Base-by-base conservation (phyloP, 2,329 filamentous ascomycete species). In the Sporothrix brunneoviolacea region DNA sequence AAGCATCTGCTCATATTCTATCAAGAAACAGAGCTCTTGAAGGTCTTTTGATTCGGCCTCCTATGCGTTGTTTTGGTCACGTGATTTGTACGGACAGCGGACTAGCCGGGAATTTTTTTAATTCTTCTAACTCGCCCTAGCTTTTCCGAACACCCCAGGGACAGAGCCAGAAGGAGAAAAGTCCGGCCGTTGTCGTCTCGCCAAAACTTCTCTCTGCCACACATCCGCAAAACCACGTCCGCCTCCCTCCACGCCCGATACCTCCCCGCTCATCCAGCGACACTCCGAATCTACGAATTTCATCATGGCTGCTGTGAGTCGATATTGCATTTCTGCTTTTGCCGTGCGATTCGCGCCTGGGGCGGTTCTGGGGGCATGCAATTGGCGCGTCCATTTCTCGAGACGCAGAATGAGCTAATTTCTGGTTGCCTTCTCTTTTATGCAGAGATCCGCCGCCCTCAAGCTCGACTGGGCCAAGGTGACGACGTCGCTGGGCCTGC, bases 401-500 rank as follows among this genome's bases (percentile, higher is more conserved):
- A 5, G 12, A 22, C 44, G 9, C 44, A 47, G 9, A 28, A 12
- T 61, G 76, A 78, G 75, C 76, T 79, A 78, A 79, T 78, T 78
- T 74, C 36, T 1, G 18, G 3, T 41, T 33, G 27, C 22, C 37
- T 43, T 35, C 36, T 10, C 18, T 45, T 19, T 22, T 65, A 59
- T 54, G 4, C 46, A 97, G 91, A 87, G 90, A 82, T 95, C 89
- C 82, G 91, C 91, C 79, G 91, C 91, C 74, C 83, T 94, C 75
- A 98, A 97, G 83, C 83, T 98, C 80, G 93, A 98, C 84, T 98
- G 93, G 93, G 83, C 83, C 76, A 93, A 94, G 77, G 83, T 98
- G 67, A 86, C 86, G 74, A 83, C 81, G 74, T 94, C 91, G 68
- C 90, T 98, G 65, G 91, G 91, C 71, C 89, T 98, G 71, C 88